Evolutionary conservation across 2,329 filamentous ascomycete species (phyloP).

Genomic region (Colletotrichum sansevieriae): DNA sequence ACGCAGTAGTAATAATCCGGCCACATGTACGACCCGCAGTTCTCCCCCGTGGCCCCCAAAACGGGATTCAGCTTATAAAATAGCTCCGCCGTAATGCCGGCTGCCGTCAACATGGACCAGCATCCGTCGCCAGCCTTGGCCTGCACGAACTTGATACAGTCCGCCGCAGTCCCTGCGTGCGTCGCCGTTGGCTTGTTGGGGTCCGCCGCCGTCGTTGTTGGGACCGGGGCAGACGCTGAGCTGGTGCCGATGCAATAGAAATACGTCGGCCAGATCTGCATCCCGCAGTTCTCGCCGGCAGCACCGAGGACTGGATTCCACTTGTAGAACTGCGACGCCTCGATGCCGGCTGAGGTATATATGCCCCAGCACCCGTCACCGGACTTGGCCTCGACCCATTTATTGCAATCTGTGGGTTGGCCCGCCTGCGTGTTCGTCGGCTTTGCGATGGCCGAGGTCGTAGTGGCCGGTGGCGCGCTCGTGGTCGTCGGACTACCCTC

Average conservation of each 20-base stretch:
- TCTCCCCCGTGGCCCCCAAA: slow-evolving; percentile 42
- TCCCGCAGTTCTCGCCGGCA: slow-evolving; percentile 43
- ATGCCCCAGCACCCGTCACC: no score
- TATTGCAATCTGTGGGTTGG: no score
- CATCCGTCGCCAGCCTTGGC: not conserved
- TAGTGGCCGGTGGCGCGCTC: no score
- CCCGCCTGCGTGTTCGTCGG: no score
- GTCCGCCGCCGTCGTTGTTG: not conserved
- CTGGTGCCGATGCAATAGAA: not conserved
- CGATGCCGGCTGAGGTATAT: not conserved
- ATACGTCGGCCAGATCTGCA: slow-evolving; percentile 40
- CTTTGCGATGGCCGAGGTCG: no score
- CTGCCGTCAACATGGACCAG: not conserved
- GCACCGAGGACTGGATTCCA: not conserved
- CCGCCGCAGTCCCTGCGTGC: slow-evolving; percentile 9
- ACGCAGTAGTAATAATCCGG: slow-evolving; percentile 46
- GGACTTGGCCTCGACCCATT: no score
- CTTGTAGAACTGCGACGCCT: not conserved
- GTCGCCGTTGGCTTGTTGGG: slow-evolving; percentile 25
- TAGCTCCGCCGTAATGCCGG: not conserved
- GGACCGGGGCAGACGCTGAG: not conserved
- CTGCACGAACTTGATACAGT: slow-evolving; percentile 38
- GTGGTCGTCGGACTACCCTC: no score
- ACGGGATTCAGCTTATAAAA: slow-evolving; percentile 20
- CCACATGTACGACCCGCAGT: slow-evolving; percentile 44